Conservation (phyloP, 2,329 filamentous ascomycete species). For the Neocucurbitaria cava region DNA sequence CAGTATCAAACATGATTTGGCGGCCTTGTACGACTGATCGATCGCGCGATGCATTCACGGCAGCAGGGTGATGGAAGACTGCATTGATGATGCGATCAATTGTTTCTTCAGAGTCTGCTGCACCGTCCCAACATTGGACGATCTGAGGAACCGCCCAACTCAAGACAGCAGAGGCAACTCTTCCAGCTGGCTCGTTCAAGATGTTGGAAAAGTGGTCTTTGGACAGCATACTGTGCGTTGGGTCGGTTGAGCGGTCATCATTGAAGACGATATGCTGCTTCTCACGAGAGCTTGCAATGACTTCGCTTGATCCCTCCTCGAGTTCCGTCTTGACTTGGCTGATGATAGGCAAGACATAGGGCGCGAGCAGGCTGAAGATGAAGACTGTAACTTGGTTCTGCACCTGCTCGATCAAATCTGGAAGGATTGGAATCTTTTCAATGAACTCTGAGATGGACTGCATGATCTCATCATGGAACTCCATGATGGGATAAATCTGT, state of each 20-base stretch:
- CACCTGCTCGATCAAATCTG: constrained; percentile 83
- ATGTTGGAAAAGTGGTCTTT: constrained; percentile 95
- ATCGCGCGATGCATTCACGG: constrained; percentile 72
- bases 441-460: constrained; percentile 78
- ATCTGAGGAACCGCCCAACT: constrained; percentile 89
- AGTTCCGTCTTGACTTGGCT: constrained; percentile 87
- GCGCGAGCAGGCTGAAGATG: constrained; percentile 89
- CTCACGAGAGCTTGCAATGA: constrained; percentile 82
- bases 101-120: constrained; percentile 73
- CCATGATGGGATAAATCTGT: constrained; percentile 86
- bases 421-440: constrained; percentile 83
- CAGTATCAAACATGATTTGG: constrained; percentile 76
- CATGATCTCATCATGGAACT: constrained; percentile 91
- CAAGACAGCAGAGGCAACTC: constrained; percentile 78
- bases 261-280: constrained; percentile 89
- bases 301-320: constrained; percentile 81
- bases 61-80: constrained; percentile 87
- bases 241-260: constrained; percentile 77
- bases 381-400: constrained; percentile 88
- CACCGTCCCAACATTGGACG: constrained; percentile 86
- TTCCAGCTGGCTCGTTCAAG: constrained; percentile 87
- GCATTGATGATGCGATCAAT: constrained; percentile 80
- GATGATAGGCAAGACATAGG: constrained; percentile 86
- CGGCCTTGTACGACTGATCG: constrained; percentile 73
- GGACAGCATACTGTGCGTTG: constrained; percentile 93